Base-by-base conservation (phyloP, 1,139 yeast species). In the Pichia terricola region DNA sequence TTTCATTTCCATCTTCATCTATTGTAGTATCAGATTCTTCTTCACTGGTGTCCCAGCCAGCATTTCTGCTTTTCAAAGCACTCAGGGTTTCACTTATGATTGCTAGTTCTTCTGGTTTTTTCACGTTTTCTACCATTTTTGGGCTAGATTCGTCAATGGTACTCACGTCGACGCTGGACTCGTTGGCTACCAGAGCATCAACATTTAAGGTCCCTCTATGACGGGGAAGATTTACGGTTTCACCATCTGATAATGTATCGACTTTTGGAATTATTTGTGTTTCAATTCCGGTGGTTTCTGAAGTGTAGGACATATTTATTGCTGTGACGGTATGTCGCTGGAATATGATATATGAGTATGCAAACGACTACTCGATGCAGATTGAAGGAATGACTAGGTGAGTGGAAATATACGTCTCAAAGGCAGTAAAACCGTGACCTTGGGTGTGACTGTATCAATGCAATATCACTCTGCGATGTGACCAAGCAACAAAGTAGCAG, bases 151-250 rank as follows among this genome's bases (percentile, higher is more conserved):
- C 25, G 25, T n/a, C 31, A 28, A 22, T 25, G 26, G 26, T 31
- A 25, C 35, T 11, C 4, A 33, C 2, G 4, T 37, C 41, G 6
- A 35, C 40, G n/a, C 25, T 31, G 4, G 45, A 9, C 4, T 37
- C 30, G 10, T 39, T 39, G 9, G 50, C 42, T 8, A 63, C 56
- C 40, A 79, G 60, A 1, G 76, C 83, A 47, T 68, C 72, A 40
- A 80, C 80, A 56, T 80, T 73, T 51, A 72, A 65, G 0, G 81
- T 73, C 1, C 79, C 86, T 1, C 81, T 79, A 60, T 74, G 69
- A 40, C 86, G 62, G 9, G 85, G 86, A n/a, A 77, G 40, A 10
- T 48, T 42, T 2, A 51, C 48, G 11, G 38, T 16, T 8, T 42
- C 45, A 6, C 28, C 8, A 6, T 42, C 40, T 8, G 32, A 8